These are phyloP conservation scores for Penicillium rolfsii DNA, from an alignment of 2,329 filamentous ascomycete species.

Conservation along the genomic window DNA sequence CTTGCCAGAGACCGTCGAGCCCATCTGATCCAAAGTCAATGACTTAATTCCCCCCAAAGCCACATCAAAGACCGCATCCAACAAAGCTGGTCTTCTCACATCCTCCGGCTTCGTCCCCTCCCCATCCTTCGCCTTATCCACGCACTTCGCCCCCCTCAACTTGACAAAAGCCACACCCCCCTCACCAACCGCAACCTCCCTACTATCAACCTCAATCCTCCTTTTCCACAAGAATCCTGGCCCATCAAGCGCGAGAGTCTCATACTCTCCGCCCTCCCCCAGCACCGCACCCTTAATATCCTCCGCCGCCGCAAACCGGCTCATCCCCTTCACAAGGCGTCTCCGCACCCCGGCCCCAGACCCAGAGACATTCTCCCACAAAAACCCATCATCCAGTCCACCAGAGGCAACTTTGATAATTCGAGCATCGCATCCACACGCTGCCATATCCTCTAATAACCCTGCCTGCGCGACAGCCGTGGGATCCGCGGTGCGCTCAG, in stretches of 20 bases:
- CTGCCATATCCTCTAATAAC: constrained; percentile 80
- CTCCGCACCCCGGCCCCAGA: constrained; percentile 49
- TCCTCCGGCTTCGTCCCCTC: constrained; percentile 28
- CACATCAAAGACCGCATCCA: constrained; percentile 65
- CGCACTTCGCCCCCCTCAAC: constrained; percentile 61
- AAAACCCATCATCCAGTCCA: constrained; percentile 75
- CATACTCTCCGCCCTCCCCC: constrained; percentile 94
- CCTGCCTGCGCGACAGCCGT: constrained; percentile 36
- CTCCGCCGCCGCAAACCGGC: constrained; percentile 62
- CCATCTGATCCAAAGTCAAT: neutral
- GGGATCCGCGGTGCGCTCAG: constrained; percentile 26
- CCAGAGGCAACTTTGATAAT: constrained; percentile 95
- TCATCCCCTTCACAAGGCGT: constrained; percentile 54
- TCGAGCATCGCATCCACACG: constrained; percentile 77
- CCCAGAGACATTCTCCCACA: constrained; percentile 77
- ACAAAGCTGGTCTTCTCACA: constrained; percentile 60
- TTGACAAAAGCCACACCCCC: constrained; percentile 77
- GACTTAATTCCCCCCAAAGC: constrained; percentile 38
- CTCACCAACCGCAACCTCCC: constrained; percentile 63
- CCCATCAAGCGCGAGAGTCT: constrained; percentile 85
- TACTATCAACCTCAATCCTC: constrained; percentile 65
- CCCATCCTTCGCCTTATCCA: constrained; percentile 46
- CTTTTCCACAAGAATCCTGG: constrained; percentile 72
- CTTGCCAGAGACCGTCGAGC: neutral
- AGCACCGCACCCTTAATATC: constrained; percentile 70